Conservation (phyloP, 2,329 filamentous ascomycete genomes). For the Paecilomyces sp. region DNA sequence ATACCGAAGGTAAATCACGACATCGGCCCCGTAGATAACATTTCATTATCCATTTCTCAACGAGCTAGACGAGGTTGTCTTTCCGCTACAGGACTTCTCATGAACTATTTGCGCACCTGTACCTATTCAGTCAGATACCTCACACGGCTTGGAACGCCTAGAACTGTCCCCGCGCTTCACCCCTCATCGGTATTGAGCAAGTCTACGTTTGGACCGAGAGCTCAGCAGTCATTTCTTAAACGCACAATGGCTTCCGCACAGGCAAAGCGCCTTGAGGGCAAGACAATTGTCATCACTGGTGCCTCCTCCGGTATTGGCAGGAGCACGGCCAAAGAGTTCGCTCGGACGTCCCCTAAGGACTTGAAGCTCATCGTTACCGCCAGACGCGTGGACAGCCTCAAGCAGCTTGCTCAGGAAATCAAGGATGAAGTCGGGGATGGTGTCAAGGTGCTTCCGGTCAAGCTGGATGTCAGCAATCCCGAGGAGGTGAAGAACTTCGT, state of each 20-base stretch:
- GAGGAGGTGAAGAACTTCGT: conserved; percentile 70
- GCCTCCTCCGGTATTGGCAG: conserved; percentile 87
- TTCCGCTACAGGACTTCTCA: neutral
- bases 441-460: conserved; percentile 73
- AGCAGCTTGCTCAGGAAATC: conserved; percentile 71
- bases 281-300: conserved; percentile 86
- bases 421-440: conserved; percentile 66
- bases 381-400: conserved; percentile 71
- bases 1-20: neutral
- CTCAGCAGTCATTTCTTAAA: conserved; percentile 8
- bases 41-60: neutral
- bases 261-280: conserved; percentile 79
- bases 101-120: neutral
- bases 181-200: neutral
- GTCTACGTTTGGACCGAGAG: neutral
- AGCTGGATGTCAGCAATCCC: conserved; percentile 79
- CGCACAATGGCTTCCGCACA: conserved; percentile 61
- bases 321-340: conserved; percentile 76
- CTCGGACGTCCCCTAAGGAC: conserved; percentile 69
- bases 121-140: neutral
- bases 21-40: neutral
- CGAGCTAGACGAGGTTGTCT: neutral
- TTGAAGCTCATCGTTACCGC: conserved; percentile 84
- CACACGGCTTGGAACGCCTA: neutral
- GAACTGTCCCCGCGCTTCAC: neutral